Conservation (phyloP, 306 rosid species). For the Acacia melanoxylon region DNA sequence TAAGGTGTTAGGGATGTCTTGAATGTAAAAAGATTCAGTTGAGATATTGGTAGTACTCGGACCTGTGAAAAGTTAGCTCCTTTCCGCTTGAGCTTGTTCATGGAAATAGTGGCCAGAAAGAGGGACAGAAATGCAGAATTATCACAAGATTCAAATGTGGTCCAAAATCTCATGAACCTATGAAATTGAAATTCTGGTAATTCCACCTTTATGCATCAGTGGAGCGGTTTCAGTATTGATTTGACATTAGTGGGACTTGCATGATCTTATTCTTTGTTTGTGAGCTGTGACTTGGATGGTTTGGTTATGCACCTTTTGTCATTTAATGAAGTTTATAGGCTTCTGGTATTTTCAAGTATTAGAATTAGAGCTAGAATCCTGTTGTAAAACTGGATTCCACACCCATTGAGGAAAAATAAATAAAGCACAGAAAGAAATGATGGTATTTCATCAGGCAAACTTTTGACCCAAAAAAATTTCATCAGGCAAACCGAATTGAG, state of each 20-base stretch:
- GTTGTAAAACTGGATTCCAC: not conserved
- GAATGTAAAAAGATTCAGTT: constrained; percentile 2
- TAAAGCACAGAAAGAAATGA: not conserved
- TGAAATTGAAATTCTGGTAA: constrained; percentile 28
- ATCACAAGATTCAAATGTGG: constrained; percentile 25
- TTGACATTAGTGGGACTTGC: constrained; percentile 45
- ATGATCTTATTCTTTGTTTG: constrained; percentile 1
- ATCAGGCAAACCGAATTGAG: not conserved
- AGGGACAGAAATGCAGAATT: not conserved
- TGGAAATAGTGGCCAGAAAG: constrained; percentile 28
- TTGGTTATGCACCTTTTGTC: constrained; percentile 10
- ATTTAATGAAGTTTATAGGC: not conserved
- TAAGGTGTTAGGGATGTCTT: not conserved
- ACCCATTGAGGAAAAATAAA: not conserved
- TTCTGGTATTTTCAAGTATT: not conserved
- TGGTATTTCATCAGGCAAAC: not conserved
- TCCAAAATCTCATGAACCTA: constrained; percentile 37
- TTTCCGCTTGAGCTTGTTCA: constrained; percentile 10
- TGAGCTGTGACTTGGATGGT: constrained; percentile 25
- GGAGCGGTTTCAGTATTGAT: constrained; percentile 31
- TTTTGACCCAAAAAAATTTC: not conserved
- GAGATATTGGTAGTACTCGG: not conserved
- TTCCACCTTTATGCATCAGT: constrained; percentile 33
- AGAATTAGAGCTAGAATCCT: not conserved
- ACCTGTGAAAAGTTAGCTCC: constrained; percentile 24